A percentile compares a stretch with the other conserved stretches of the same genome.
phyloP scores from a whole-genome alignment of 306 rosid species.

The Cicer cuneatum region DNA sequence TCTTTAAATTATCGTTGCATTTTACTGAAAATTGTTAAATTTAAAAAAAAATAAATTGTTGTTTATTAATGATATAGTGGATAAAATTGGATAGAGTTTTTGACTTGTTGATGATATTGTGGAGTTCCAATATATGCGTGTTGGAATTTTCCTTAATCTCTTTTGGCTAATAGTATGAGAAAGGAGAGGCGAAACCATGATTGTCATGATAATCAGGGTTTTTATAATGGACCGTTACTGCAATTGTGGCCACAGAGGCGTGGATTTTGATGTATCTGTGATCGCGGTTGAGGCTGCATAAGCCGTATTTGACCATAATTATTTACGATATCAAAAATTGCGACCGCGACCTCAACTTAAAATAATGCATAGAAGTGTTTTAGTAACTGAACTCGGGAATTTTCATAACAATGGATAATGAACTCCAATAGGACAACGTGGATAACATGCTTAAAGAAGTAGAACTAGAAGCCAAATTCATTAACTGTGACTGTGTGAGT shows the following conservation, averaged over 20 bases:
- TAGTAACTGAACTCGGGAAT: not conserved
- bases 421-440: constrained; percentile 1
- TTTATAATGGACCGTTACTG: not conserved
- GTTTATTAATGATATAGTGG: not conserved
- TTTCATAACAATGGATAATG: not conserved
- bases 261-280: too few relatives aligned
- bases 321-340: not conserved
- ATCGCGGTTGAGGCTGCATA: not conserved
- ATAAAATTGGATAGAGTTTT: not conserved
- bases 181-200: not conserved
- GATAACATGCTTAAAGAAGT: not conserved
- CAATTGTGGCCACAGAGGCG: too few relatives aligned
- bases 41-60: not conserved
- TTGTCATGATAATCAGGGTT: not conserved
- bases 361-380: not conserved
- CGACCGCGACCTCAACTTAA: not conserved
- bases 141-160: not conserved
- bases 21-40: constrained; percentile 24
- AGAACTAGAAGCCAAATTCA: not conserved
- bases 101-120: constrained; percentile 8
- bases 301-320: not conserved
- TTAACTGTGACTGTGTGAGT: constrained; percentile 4
- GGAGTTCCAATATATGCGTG: not conserved
- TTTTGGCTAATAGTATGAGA: not conserved
- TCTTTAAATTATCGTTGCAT: not conserved